These are phyloP conservation scores for Mycena belliarum DNA, from an alignment of 768 basidiomycete species.

Conservation along the genomic window DNA sequence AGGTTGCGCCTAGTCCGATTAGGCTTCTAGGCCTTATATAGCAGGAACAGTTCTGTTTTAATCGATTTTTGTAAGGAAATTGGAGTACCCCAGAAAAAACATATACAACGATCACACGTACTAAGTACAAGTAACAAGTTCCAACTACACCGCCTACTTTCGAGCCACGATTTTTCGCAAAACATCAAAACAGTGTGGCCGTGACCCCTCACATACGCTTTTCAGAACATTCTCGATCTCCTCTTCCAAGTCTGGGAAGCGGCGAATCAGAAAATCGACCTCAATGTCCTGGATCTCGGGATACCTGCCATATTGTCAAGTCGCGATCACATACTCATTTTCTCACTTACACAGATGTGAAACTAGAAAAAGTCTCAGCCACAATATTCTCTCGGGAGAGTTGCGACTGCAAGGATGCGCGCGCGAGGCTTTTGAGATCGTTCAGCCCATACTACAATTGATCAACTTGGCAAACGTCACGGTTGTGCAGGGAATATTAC, in stretches of 20 bases:
- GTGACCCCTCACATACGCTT: neutral
- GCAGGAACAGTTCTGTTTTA: too few relatives aligned
- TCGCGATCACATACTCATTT: too few relatives aligned
- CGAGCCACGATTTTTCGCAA: conserved; percentile 1
- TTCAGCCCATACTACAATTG: neutral
- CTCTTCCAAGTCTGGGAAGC: neutral
- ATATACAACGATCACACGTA: too few relatives aligned
- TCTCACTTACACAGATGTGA: conserved; percentile 17
- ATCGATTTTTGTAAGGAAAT: too few relatives aligned
- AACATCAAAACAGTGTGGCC: neutral
- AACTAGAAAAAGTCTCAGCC: conserved; percentile 8
- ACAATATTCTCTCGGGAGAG: conserved; percentile 5
- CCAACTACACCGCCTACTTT: too few relatives aligned
- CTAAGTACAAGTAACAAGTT: too few relatives aligned
- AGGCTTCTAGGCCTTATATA: too few relatives aligned
- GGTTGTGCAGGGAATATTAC: neutral
- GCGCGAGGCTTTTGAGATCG: conserved; percentile 2
- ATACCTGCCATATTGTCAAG: neutral
- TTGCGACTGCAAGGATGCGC: neutral
- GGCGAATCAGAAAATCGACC: neutral
- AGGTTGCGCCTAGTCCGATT: too few relatives aligned
- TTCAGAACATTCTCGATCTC: neutral
- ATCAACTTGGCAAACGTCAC: neutral
- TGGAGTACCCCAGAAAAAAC: too few relatives aligned
- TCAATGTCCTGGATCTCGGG: conserved; percentile 5